These are phyloP conservation scores for Bathelium albidoporum DNA, from an alignment of 495 filamentous ascomycete species.

Conservation along the genomic window DNA sequence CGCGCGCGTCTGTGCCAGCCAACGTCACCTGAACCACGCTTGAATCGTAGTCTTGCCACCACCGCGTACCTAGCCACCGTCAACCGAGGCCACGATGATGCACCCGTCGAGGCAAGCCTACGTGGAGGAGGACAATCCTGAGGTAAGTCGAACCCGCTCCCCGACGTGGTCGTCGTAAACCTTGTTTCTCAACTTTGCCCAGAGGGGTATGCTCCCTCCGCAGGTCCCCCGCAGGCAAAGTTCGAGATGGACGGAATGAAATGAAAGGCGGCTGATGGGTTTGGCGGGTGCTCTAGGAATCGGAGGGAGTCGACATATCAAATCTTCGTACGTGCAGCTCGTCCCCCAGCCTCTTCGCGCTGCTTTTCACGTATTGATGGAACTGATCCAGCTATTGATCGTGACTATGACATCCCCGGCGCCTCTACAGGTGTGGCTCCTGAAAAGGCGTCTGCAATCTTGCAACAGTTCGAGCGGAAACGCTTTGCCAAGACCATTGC, in stretches of 20 bases:
- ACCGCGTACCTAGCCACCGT: too few relatives aligned
- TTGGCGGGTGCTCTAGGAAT: constrained; percentile 29
- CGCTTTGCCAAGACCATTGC: constrained; percentile 76
- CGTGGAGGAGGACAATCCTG: constrained; percentile 68
- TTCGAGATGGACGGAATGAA: constrained; percentile 23
- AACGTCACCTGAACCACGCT: background rate
- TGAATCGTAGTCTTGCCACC: too few relatives aligned
- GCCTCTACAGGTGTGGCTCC: constrained; percentile 65
- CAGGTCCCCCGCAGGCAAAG: constrained; percentile 5
- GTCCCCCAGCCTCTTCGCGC: background rate
- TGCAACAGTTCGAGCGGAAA: constrained; percentile 83
- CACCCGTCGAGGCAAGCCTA: constrained; percentile 93
- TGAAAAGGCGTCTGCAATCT: constrained; percentile 78
- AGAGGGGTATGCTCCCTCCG: constrained; percentile 15
- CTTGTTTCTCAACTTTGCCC: constrained; percentile 1
- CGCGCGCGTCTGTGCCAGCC: background rate
- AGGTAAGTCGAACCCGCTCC: constrained; percentile 47
- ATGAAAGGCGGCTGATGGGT: constrained; percentile 28
- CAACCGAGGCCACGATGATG: constrained; percentile 48
- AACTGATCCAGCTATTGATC: constrained; percentile 55
- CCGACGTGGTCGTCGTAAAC: background rate
- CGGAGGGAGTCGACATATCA: constrained; percentile 57
- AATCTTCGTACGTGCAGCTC: constrained; percentile 57
- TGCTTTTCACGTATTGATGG: background rate
- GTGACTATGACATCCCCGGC: constrained; percentile 71